Percentiles rank a stretch among this genome's conserved stretches.
These are phyloP conservation scores for Stropharia rugosoannulata DNA, from an alignment of 768 basidiomycete species.

Conservation along the genomic window DNA sequence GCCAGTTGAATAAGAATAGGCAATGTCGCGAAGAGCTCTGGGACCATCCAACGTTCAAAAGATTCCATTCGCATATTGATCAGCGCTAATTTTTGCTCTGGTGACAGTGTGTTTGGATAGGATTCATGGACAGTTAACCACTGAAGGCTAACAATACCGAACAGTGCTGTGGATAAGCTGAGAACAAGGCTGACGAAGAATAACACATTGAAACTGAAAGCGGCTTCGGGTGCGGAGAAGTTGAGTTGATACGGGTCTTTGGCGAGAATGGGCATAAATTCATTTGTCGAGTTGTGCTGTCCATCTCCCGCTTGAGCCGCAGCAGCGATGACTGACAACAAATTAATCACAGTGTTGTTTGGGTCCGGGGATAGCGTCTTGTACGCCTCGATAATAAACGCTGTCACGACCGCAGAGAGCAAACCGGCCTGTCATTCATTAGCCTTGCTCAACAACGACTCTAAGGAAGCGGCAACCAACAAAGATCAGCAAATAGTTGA, in stretches of 20 bases:
- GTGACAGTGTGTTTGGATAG: conserved; percentile 8
- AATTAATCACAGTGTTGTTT: not conserved
- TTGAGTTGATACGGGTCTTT: not conserved
- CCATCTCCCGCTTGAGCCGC: too few species aligned
- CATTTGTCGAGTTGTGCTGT: not conserved
- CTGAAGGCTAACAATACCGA: conserved; percentile 21
- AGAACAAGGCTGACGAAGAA: conserved; percentile 20
- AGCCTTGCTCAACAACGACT: too few species aligned
- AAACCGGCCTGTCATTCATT: conserved; percentile 16
- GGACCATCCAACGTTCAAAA: conserved; percentile 21
- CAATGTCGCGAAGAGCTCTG: conserved; percentile 17
- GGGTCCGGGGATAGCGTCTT: conserved; percentile 13
- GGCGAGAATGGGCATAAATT: not conserved
- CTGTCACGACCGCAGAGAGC: conserved; percentile 18
- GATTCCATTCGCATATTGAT: conserved; percentile 24
- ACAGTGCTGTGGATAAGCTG: conserved; percentile 17
- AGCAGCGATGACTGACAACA: not conserved
- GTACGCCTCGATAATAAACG: conserved; percentile 19
- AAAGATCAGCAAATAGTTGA: conserved; percentile 18
- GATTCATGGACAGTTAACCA: conserved; percentile 22
- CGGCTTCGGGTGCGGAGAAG: not conserved
- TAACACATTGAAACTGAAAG: not conserved
- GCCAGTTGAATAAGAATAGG: conserved; percentile 25
- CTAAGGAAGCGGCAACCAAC: conserved; percentile 7
- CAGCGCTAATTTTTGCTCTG: conserved; percentile 14